Percentiles rank a stretch among this genome's conserved stretches.
Evolutionary conservation across 306 rosid species (phyloP).

Genomic region (Astragalus glycyphyllos): DNA sequence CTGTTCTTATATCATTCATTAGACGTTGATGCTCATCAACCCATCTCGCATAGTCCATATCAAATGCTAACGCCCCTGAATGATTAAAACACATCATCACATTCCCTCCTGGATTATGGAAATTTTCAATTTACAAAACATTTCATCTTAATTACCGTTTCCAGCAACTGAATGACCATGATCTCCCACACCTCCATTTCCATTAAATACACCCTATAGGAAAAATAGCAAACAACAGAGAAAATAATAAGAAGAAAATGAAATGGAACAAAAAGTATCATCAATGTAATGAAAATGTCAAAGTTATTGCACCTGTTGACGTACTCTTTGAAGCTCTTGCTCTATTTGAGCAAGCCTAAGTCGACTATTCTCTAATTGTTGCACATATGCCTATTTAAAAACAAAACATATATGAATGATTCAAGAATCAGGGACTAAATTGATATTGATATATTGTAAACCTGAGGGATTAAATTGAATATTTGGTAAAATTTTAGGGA

Average conservation of each 20-base stretch:
- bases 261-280: background rate
- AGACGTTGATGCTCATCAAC: conserved; percentile 76
- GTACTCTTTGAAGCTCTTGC: conserved; percentile 75
- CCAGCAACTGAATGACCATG: conserved; percentile 55
- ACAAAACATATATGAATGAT: conserved; percentile 53
- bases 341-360: conserved; percentile 71
- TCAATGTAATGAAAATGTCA: background rate
- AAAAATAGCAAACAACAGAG: conserved; percentile 5
- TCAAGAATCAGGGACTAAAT: conserved; percentile 29
- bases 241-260: conserved; percentile 6
- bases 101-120: background rate
- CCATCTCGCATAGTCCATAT: conserved; percentile 78
- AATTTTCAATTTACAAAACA: background rate
- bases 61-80: conserved; percentile 72
- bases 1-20: conserved; percentile 65
- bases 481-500: too few species aligned
- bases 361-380: conserved; percentile 76
- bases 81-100: background rate
- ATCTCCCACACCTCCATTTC: conserved; percentile 55
- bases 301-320: conserved; percentile 69
- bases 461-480: too few species aligned
- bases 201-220: conserved; percentile 53
- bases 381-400: conserved; percentile 87
- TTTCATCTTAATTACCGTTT: conserved; percentile 51
- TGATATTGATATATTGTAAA: too few species aligned